Base-by-base conservation (phyloP, 139 green algal species). In the Micromonas commoda region DNA sequence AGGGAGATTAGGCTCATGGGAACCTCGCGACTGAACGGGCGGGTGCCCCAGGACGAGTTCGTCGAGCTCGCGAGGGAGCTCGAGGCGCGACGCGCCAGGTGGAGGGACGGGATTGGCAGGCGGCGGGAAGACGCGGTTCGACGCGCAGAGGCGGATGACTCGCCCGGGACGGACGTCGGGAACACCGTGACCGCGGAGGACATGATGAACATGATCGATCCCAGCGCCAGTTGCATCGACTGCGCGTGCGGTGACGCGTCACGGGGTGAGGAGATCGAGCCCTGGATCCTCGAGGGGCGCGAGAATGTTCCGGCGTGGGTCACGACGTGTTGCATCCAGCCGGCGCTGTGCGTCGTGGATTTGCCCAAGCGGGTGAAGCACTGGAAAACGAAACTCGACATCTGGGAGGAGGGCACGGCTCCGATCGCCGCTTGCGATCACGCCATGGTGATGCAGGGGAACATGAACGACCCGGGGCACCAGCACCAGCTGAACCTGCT, bases 371-470 rank as follows among this genome's bases (percentile, higher is more conserved):
- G 20, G n/a, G 63, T 34, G 28, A 13, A 26, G 1, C 31, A 70
- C 1, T 70, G 28, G 1, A 28, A 23, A 24, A 13, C 20, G 5
- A 34, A 16, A 26, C 20, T 70, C 28, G 28, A 32, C n/a, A 32
- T 31, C n/a, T 32, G 28, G 63, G 20, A 70, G 16, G 63, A 39
- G 34, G 63, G 28, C 16, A 9, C n/a, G n/a, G n/a, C 9, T 16
- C 45, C 45, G 45, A 16, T 70, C 1, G 35, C 34, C 34, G 37
- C 37, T 20, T 75, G 68, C 37, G 68, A 75, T 63, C 68, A 75
- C 37, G 68, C 68, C 23, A 3, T 33, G 1, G 37, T n/a, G 20
- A 61, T 75, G 23, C 68, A 75, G 37, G 23, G 24, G 9, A 16
- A 9, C 0, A 23, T 37, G 29, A 35, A 61, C 68, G 20, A 63